Conservation (phyloP, 768 basidiomycete genomes). For the Rhodotorula paludigena region DNA sequence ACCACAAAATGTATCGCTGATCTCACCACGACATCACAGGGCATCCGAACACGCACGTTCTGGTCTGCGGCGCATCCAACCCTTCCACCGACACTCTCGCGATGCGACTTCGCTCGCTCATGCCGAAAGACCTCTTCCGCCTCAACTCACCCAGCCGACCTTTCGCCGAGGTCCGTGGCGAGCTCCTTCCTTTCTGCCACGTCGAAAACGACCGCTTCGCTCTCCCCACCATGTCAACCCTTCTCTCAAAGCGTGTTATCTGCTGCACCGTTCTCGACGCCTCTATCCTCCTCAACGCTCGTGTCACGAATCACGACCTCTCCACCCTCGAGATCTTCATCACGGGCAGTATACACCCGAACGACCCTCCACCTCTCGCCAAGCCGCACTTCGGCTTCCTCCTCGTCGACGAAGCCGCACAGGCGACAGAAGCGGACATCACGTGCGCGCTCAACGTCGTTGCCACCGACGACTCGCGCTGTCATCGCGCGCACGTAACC, state of each 20-base stretch:
- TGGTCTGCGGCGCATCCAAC: slow-evolving; percentile 47
- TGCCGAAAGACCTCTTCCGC: slow-evolving; percentile 42
- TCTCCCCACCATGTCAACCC: slow-evolving; percentile 15
- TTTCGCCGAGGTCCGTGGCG: slow-evolving; percentile 46
- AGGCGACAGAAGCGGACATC: slow-evolving; percentile 39
- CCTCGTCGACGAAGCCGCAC: slow-evolving; percentile 48
- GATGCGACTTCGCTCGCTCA: slow-evolving; percentile 41
- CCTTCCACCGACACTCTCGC: slow-evolving; percentile 48
- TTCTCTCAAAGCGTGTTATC: slow-evolving; percentile 42
- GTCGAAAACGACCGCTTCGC: slow-evolving; percentile 42
- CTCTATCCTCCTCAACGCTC: slow-evolving; percentile 42
- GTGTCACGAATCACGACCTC: slow-evolving; percentile 43
- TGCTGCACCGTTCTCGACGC: slow-evolving; percentile 45
- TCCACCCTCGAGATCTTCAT: slow-evolving; percentile 39
- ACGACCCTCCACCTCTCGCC: background rate
- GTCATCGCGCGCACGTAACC: slow-evolving; percentile 40
- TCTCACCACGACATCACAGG: background rate
- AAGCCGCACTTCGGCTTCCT: slow-evolving; percentile 48
- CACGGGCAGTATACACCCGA: slow-evolving; percentile 32
- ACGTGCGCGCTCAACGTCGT: slow-evolving; percentile 36
- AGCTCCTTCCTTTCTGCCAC: slow-evolving; percentile 40
- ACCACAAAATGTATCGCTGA: too few species aligned
- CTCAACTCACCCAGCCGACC: slow-evolving; percentile 46
- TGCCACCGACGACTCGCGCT: slow-evolving; percentile 3
- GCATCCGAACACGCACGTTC: slow-evolving; percentile 42